A percentile compares a stretch with the other conserved stretches of the same genome.
phyloP scores from a whole-genome alignment of 495 filamentous ascomycete genomes.

The Podospora didyma region DNA sequence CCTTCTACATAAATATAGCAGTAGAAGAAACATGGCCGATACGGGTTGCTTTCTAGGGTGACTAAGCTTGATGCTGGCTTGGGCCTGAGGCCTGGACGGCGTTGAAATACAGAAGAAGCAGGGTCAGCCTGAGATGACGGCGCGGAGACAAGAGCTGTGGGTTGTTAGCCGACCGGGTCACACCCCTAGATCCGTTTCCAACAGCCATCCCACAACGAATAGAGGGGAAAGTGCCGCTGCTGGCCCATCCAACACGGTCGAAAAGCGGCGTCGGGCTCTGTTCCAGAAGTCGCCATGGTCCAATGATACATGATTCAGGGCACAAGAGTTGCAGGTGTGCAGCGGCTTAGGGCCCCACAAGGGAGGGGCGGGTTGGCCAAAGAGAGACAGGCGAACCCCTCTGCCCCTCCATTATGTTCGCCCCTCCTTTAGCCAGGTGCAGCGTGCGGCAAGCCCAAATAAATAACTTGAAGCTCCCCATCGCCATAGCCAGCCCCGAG shows the following conservation, averaged over 20 bases:
- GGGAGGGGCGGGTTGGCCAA: background rate
- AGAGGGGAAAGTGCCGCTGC: background rate
- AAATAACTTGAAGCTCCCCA: background rate
- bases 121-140: no score
- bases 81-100: background rate
- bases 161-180: no score
- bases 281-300: conserved; percentile 10
- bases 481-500: background rate
- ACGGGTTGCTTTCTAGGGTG: no score
- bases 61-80: background rate
- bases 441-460: background rate
- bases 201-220: no score
- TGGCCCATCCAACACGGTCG: background rate
- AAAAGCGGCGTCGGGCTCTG: conserved; percentile 2
- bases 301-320: conserved; percentile 15
- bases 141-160: no score
- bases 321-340: background rate
- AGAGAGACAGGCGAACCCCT: background rate
- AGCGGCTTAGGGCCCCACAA: background rate
- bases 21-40: no score
- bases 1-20: background rate
- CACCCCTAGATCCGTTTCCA: no score
- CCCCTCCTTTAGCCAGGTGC: background rate
- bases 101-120: background rate
- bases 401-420: background rate